phyloP scores from a whole-genome alignment of 1,284 basidiomycete species.

The Cutaneotrichosporon arboriforme region DNA sequence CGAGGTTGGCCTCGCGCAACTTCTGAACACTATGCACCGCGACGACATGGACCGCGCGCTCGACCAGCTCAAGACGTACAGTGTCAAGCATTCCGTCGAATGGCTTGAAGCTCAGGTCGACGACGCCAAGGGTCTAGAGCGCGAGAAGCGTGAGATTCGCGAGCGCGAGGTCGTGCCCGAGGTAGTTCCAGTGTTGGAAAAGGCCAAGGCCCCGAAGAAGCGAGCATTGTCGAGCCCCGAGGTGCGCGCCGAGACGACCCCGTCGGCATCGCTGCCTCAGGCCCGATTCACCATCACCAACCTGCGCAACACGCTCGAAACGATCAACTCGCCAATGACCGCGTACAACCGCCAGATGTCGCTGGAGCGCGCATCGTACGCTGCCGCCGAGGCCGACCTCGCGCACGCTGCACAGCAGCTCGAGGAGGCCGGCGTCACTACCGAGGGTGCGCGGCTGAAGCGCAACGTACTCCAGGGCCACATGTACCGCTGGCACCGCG shows the following conservation, averaged over 20 bases:
- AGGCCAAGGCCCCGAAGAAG: slow-evolving; percentile 2
- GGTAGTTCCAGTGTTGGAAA: slow-evolving; percentile 33
- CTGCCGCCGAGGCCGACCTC: slow-evolving; percentile 69
- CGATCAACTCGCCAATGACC: slow-evolving; percentile 60
- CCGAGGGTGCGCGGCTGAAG: slow-evolving; percentile 19
- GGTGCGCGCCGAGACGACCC: neutral
- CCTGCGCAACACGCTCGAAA: slow-evolving; percentile 60
- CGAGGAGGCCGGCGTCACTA: slow-evolving; percentile 55
- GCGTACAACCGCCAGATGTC: slow-evolving; percentile 66
- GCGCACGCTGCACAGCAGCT: slow-evolving; percentile 61
- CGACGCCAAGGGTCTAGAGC: slow-evolving; percentile 23
- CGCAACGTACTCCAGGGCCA: slow-evolving; percentile 61
- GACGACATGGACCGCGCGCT: slow-evolving; percentile 29
- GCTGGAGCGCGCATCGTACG: slow-evolving; percentile 77
- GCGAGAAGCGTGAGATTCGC: slow-evolving; percentile 21
- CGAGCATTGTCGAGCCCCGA: slow-evolving; percentile 8
- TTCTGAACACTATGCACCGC: slow-evolving; percentile 25
- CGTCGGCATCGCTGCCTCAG: slow-evolving; percentile 1
- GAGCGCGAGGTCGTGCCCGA: slow-evolving; percentile 30
- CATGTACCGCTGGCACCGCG: slow-evolving; percentile 85
- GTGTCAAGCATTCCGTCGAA: slow-evolving; percentile 13
- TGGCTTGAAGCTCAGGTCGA: slow-evolving; percentile 23
- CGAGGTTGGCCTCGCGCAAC: slow-evolving; percentile 10
- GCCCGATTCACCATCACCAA: slow-evolving; percentile 56
- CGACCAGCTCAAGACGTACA: slow-evolving; percentile 24